Evolutionary conservation across 2,329 filamentous ascomycete species (phyloP).

Genomic region (Verticillium nubilum): DNA sequence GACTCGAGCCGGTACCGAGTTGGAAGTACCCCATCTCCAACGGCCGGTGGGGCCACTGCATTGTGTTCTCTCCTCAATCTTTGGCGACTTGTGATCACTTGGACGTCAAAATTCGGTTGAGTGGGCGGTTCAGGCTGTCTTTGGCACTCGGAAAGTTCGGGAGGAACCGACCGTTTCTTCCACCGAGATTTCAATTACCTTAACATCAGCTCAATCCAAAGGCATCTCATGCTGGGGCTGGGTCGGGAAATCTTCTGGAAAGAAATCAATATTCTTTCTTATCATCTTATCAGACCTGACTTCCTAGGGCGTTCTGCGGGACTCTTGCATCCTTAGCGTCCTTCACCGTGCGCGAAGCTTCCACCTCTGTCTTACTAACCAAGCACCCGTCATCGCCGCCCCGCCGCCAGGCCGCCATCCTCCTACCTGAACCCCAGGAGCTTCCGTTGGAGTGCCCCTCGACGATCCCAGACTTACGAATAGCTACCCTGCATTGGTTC

Average conservation of each 20-base stretch:
- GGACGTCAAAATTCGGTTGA: background rate
- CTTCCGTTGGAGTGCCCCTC: background rate
- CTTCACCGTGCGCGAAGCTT: slow-evolving; percentile 1
- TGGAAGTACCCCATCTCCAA: background rate
- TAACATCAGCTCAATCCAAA: too few relatives aligned
- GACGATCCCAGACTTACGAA: background rate
- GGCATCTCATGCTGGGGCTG: too few relatives aligned
- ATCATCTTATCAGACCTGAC: background rate
- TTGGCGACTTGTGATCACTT: too few relatives aligned
- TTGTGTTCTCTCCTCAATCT: background rate
- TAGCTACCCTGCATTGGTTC: background rate
- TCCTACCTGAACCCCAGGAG: background rate
- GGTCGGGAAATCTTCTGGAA: background rate
- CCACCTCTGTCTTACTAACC: background rate
- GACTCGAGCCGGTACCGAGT: background rate
- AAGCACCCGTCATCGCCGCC: background rate
- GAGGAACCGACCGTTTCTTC: background rate
- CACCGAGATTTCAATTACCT: too few relatives aligned
- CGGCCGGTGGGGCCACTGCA: background rate
- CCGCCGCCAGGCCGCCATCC: background rate
- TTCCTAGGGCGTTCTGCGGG: background rate
- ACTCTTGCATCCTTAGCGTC: background rate
- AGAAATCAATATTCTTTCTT: background rate
- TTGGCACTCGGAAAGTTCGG: too few relatives aligned
- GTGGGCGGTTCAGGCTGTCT: too few relatives aligned